Evolutionary conservation across 2,329 filamentous ascomycete genomes (phyloP), one percentile per base, ranked within the genome.

Genomic region (Penicillium sp.): DNA sequence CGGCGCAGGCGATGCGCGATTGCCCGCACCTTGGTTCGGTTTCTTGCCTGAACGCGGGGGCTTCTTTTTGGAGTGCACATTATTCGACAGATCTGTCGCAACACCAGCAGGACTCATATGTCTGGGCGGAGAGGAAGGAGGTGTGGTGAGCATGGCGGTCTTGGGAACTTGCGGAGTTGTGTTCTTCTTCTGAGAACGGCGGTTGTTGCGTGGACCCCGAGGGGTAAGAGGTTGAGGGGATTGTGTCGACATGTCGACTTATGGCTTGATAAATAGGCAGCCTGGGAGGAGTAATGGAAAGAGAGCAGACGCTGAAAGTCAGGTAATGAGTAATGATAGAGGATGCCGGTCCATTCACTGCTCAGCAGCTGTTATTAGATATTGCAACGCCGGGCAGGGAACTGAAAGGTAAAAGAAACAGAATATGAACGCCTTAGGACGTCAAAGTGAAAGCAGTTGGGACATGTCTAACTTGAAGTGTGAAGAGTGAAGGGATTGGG

Each of bases 251-350:
- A 80, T 81, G 57, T 57, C 62, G 65, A 68, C 61, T 57, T 9
- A 49, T 43, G 39, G 41, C 38, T 68, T 67, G 72, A 74, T 76
- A 78, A 77, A 79, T 79, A 78, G 67, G 70, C 74, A 76, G 74
- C 74, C 75, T 8, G 13, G n/a, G 18, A 42, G 23, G 6, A 26
- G 59, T 58, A 60, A 50, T 60, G 38, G 51, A 59, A 54, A 54
- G 47, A 52, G 31, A 57, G 47, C 42, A 58, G 45, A 49, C 54
- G 60, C 57, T 60, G 54, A 59, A 53, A 54, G 47, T 39, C 36
- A 60, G 54, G 46, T 58, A 63, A 59, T 47, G 52, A 63, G 46
- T 58, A 63, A 59, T 47, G 52, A 63, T 54, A 60, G 46, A 53
- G 41, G 51, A 49, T 60, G 53, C 53, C 53, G 50, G 53, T 60